Percentiles rank a stretch among this genome's conserved stretches.
Evolutionary conservation across 306 rosid species (phyloP).

Genomic region (Gillenia trifoliata): DNA sequence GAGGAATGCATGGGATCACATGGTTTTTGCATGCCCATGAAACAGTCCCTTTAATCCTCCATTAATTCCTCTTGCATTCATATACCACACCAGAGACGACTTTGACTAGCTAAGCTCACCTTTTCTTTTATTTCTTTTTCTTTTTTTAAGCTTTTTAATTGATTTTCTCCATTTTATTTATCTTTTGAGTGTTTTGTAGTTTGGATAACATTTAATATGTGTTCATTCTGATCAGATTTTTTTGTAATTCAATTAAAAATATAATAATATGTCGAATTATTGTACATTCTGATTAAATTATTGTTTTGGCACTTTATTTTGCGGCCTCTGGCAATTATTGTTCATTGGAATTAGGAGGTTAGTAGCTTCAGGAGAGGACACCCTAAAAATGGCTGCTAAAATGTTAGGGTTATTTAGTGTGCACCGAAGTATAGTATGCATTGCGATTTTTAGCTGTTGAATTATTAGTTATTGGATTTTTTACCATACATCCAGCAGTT

Average conservation of each 20-base stretch:
- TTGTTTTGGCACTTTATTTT: not conserved
- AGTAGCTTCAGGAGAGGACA: not conserved
- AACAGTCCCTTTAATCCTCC: slow-evolving; percentile 46
- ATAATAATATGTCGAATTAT: slow-evolving; percentile 7
- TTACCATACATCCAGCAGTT: too few relatives aligned
- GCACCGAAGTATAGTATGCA: too few relatives aligned
- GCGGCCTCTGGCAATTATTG: slow-evolving; percentile 5
- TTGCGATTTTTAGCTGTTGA: too few relatives aligned
- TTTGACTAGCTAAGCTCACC: slow-evolving; percentile 36
- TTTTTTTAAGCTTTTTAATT: not conserved
- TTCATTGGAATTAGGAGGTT: not conserved
- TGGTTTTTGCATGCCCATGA: slow-evolving; percentile 34
- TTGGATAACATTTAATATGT: slow-evolving; percentile 16
- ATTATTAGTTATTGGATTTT: too few relatives aligned
- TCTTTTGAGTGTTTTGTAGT: not conserved
- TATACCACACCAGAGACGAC: slow-evolving; percentile 15
- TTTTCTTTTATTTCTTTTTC: not conserved
- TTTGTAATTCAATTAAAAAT: not conserved
- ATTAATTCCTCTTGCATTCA: slow-evolving; percentile 41
- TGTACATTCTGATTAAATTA: too few relatives aligned
- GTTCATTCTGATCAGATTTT: slow-evolving; percentile 18
- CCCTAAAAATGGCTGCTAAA: not conserved
- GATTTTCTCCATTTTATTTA: not conserved
- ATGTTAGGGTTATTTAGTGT: too few relatives aligned
- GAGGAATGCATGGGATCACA: slow-evolving; percentile 26